Evolutionary conservation across 1,139 yeast genomes (phyloP).

Genomic region (Debaryomyces subglobosus): DNA sequence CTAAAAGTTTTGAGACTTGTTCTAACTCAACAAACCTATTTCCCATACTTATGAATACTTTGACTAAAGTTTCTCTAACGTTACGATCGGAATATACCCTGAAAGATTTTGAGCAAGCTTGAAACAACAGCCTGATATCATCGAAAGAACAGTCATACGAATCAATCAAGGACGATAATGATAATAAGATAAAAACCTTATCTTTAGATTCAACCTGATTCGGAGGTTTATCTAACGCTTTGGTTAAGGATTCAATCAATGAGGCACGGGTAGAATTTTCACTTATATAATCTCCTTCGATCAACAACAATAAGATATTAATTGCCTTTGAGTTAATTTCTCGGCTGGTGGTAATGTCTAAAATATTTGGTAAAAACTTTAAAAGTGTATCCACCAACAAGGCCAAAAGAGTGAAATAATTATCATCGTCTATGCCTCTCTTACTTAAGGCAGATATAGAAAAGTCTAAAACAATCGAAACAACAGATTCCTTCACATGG

Average conservation of each 20-base stretch:
- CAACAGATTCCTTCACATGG: conserved; percentile 69
- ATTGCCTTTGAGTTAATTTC: conserved; percentile 59
- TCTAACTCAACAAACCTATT: conserved; percentile 46
- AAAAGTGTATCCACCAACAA: conserved; percentile 60
- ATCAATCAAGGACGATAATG: conserved; percentile 57
- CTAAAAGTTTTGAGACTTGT: conserved; percentile 53
- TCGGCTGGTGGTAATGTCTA: conserved; percentile 45
- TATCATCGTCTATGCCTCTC: conserved; percentile 45
- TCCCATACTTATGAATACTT: conserved; percentile 64
- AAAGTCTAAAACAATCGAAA: conserved; percentile 59
- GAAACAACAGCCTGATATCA: conserved; percentile 57
- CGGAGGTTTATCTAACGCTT: conserved; percentile 64
- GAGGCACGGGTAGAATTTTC: conserved; percentile 57
- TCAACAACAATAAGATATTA: conserved; percentile 54
- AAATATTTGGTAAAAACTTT: conserved; percentile 51
- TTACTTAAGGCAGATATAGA: conserved; percentile 45
- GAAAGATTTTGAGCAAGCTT: conserved; percentile 61
- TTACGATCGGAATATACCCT: conserved; percentile 59
- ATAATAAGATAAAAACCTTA: conserved; percentile 60
- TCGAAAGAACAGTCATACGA: conserved; percentile 56
- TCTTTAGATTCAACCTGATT: conserved; percentile 56
- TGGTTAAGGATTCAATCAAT: conserved; percentile 60
- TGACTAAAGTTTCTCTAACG: conserved; percentile 62
- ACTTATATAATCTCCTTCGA: conserved; percentile 62
- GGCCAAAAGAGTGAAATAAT: conserved; percentile 52